Evolutionary conservation across 2,329 filamentous ascomycete genomes (phyloP), one percentile per base, ranked within the genome.

Genomic region (Fusarium marasasianum): DNA sequence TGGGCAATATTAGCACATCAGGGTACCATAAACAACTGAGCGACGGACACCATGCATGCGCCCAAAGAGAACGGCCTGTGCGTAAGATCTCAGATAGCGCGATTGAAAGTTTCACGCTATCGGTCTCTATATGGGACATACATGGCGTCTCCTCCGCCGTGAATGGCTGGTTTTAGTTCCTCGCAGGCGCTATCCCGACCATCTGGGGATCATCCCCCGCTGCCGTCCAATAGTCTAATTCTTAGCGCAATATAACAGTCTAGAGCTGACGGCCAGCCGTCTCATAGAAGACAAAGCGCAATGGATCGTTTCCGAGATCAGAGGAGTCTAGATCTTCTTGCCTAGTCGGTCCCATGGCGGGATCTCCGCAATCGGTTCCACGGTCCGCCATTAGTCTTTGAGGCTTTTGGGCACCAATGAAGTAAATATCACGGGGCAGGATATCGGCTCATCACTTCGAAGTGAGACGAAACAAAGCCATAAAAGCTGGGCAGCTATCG

Each of bases 91-190:
- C 0, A 35, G 22, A 51, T 35, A 24, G 48, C 22, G 50, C 4
- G 9, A 0, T 1, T 6, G 2, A 11, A 5, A 22, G 33, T 10
- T 37, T 37, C 3, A 4, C n/a, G 12, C 13, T 22, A 53, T 26
- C 2, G n/a, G 12, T 26, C 9, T 8, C 1, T 1, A 5, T 9
- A 17, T 9, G 1, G 12, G 7, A 22, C 13, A 7, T 38, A 0
- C 7, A 54, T 22, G 3, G 10, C 14, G 14, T 38, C 20, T 26
- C 3, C 14, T 22, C 1, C 13, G 18, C 13, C 5, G 3, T 54
- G 18, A 38, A 17, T 54, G 50, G 33, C 24, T 54, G 35, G 9
- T 9, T 29, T 38, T 29, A 13, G 51, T 54, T 54, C 33, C 51
- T 22, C 24, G 14, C 33, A 38, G 33, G 33, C 51, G 35, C 33